These are phyloP conservation scores for Blastobotrys illinoisensis DNA, from an alignment of 1,139 yeast genomes.

Conservation along the genomic window DNA sequence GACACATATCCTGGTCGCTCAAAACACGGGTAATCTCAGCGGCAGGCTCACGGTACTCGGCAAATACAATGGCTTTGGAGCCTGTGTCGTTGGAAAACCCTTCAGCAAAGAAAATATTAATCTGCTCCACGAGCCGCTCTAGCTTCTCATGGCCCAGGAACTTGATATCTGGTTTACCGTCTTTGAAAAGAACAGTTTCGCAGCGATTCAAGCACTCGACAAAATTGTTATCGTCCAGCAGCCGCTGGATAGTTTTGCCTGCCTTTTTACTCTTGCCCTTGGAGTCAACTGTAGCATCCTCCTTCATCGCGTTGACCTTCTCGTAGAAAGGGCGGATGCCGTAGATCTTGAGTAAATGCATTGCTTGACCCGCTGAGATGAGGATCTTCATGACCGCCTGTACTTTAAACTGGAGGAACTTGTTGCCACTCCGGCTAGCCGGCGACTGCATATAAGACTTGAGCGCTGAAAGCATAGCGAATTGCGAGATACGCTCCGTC, in stretches of 20 bases:
- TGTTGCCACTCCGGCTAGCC: constrained; percentile 12
- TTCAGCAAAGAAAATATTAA: constrained; percentile 47
- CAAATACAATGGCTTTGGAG: constrained; percentile 79
- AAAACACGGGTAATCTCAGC: constrained; percentile 72
- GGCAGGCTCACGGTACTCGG: constrained; percentile 86
- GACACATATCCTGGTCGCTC: constrained; percentile 41
- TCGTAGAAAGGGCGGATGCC: constrained; percentile 74
- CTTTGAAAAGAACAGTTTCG: constrained; percentile 35
- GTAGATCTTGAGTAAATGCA: constrained; percentile 55
- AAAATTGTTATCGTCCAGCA: constrained; percentile 50
- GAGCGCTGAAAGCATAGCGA: constrained; percentile 65
- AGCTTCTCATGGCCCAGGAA: constrained; percentile 75
- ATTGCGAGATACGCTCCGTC: constrained; percentile 64
- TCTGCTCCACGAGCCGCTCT: constrained; percentile 51
- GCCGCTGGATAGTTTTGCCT: constrained; percentile 29
- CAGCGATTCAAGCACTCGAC: constrained; percentile 42
- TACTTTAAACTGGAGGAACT: constrained; percentile 23
- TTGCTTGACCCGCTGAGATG: constrained; percentile 64
- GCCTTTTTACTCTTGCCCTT: constrained; percentile 22
- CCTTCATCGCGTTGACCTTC: constrained; percentile 28
- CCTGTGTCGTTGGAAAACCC: constrained; percentile 12
- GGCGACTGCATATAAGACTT: constrained; percentile 30
- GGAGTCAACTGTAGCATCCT: constrained; percentile 12
- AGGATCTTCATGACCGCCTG: constrained; percentile 44
- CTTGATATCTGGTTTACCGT: constrained; percentile 30